phyloP scores from a whole-genome alignment of 2,329 filamentous ascomycete species.

The Leptodontidium sp. region DNA sequence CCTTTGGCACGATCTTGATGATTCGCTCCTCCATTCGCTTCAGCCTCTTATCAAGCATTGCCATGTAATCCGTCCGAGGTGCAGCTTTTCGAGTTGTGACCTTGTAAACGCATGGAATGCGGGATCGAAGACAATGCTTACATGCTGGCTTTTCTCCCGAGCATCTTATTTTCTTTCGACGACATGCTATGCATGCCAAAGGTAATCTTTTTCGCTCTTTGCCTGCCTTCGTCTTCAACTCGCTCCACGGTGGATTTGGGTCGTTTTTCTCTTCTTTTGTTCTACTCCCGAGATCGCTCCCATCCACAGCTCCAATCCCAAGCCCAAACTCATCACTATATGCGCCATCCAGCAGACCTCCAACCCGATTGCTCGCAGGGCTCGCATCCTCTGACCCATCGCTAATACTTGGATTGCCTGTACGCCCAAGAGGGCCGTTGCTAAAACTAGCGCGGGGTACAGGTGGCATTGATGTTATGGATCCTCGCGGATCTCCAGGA shows the following conservation, averaged over 20 bases:
- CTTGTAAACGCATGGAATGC: slow-evolving; percentile 97
- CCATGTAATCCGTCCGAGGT: slow-evolving; percentile 97
- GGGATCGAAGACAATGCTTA: slow-evolving; percentile 91
- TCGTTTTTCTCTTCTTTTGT: slow-evolving; percentile 66
- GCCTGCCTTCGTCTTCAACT: slow-evolving; percentile 89
- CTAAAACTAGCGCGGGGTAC: slow-evolving; percentile 39
- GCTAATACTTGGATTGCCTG: slow-evolving; percentile 41
- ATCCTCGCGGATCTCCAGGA: slow-evolving; percentile 37
- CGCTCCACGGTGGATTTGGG: slow-evolving; percentile 75
- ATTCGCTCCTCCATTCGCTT: slow-evolving; percentile 98
- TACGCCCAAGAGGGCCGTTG: slow-evolving; percentile 33
- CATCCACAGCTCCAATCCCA: slow-evolving; percentile 56
- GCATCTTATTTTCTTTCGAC: slow-evolving; percentile 96
- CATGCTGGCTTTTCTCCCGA: slow-evolving; percentile 97
- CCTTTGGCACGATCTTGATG: slow-evolving; percentile 92
- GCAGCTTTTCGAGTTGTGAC: slow-evolving; percentile 94
- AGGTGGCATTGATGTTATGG: slow-evolving; percentile 38
- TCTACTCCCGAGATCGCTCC: slow-evolving; percentile 61
- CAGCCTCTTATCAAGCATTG: slow-evolving; percentile 94
- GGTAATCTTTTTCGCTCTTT: slow-evolving; percentile 95
- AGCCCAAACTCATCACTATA: slow-evolving; percentile 65
- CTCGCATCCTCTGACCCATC: slow-evolving; percentile 47
- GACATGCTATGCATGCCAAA: slow-evolving; percentile 92
- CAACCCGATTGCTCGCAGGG: slow-evolving; percentile 43
- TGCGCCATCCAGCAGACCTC: slow-evolving; percentile 39